Conservation (phyloP, 108 stramenopile genomes). For the Thalassiosira profunda region DNA sequence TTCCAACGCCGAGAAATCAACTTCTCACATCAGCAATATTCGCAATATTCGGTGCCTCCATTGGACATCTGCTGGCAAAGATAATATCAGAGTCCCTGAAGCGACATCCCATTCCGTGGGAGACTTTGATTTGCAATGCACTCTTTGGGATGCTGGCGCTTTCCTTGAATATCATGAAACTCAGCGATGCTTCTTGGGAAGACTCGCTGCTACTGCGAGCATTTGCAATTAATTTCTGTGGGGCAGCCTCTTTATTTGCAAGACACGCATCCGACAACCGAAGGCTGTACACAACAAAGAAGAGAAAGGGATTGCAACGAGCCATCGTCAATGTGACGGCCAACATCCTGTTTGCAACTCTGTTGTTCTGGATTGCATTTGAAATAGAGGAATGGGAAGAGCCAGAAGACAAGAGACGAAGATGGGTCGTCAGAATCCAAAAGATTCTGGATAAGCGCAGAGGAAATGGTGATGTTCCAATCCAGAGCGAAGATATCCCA, state of each 20-base stretch:
- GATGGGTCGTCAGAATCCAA: constrained; percentile 2
- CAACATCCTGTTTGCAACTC: constrained; percentile 36
- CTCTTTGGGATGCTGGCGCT: constrained; percentile 28
- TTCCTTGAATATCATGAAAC: constrained; percentile 13
- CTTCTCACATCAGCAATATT: constrained; percentile 21
- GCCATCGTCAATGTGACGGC: constrained; percentile 21
- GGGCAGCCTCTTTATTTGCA: constrained; percentile 39
- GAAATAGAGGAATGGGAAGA: constrained; percentile 15
- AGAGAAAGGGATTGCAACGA: background rate
- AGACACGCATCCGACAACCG: constrained; percentile 38
- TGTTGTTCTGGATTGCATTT: constrained; percentile 39
- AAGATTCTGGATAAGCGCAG: constrained; percentile 1
- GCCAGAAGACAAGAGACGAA: background rate
- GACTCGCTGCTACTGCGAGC: constrained; percentile 20
- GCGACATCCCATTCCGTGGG: constrained; percentile 26
- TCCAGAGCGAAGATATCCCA: background rate
- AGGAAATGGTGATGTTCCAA: background rate
- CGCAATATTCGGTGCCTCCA: constrained; percentile 13
- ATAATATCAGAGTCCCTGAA: background rate
- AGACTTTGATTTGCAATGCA: constrained; percentile 38
- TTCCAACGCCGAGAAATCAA: constrained; percentile 34
- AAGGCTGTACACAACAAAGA: constrained; percentile 12
- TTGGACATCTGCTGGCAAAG: constrained; percentile 8
- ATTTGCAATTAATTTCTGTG: constrained; percentile 41
- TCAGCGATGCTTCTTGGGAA: constrained; percentile 17